These are phyloP conservation scores for Paraglomus occultum DNA, from an alignment of 192 early-diverging fungal genomes.

Conservation along the genomic window DNA sequence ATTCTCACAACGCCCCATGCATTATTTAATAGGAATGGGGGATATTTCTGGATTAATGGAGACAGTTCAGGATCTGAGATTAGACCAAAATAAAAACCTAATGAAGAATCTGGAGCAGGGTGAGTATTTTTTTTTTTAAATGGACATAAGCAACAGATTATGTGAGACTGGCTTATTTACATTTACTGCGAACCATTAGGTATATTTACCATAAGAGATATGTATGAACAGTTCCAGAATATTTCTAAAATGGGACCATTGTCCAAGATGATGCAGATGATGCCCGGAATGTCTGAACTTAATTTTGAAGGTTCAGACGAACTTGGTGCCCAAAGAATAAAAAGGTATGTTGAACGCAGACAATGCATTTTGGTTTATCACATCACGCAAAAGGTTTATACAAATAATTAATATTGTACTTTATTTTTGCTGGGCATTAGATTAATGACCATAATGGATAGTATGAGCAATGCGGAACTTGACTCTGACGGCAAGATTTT, in stretches of 20 bases:
- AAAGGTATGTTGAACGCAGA: constrained; percentile 30
- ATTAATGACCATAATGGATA: constrained; percentile 93
- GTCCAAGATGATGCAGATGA: constrained; percentile 80
- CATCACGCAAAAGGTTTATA: background rate
- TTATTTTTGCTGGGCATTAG: constrained; percentile 1
- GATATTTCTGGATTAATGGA: constrained; percentile 86
- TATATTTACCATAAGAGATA: constrained; percentile 87
- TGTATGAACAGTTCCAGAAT: constrained; percentile 90
- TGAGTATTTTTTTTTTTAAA: constrained; percentile 26
- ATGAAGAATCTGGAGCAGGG: constrained; percentile 87
- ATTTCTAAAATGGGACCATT: constrained; percentile 91
- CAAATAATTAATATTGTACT: background rate
- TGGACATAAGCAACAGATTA: no score
- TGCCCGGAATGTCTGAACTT: constrained; percentile 57
- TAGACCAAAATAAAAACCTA: constrained; percentile 83
- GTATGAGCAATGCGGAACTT: constrained; percentile 90
- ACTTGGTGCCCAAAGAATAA: constrained; percentile 56
- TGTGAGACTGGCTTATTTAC: background rate
- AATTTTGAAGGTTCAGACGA: constrained; percentile 48
- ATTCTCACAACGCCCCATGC: background rate
- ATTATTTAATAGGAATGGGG: constrained; percentile 71
- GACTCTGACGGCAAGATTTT: constrained; percentile 88
- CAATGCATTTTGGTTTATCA: background rate
- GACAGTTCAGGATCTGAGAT: constrained; percentile 82
- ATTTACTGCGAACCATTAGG: constrained; percentile 39